A percentile compares a stretch with the other conserved stretches of the same genome.
phyloP scores from a whole-genome alignment of 2,329 filamentous ascomycete genomes.

The Verruconis gallopava region DNA sequence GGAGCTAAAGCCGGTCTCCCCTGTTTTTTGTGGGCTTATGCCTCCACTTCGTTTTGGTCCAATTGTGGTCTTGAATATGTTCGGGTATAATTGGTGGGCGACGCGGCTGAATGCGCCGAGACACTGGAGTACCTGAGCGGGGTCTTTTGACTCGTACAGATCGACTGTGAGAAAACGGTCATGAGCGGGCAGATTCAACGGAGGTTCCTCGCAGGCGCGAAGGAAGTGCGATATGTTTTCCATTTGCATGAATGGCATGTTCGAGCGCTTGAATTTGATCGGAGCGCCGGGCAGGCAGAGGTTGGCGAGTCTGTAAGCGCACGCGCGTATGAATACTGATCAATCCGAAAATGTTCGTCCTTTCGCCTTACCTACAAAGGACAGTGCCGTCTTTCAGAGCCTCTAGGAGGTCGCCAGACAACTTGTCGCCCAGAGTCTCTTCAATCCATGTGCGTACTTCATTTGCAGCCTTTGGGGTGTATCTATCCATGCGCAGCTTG shows the following conservation, averaged over 20 bases:
- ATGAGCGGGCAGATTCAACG: slow-evolving; percentile 79
- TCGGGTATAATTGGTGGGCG: slow-evolving; percentile 61
- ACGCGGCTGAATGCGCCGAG: slow-evolving; percentile 81
- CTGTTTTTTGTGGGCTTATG: slow-evolving; percentile 23
- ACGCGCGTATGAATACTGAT: background rate
- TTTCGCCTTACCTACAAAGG: slow-evolving; percentile 60
- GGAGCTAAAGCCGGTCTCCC: slow-evolving; percentile 17
- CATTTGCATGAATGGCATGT: slow-evolving; percentile 99
- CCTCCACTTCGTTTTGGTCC: slow-evolving; percentile 54
- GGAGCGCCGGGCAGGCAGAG: slow-evolving; percentile 62
- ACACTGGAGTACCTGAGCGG: slow-evolving; percentile 89
- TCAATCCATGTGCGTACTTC: slow-evolving; percentile 83
- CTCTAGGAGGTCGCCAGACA: slow-evolving; percentile 70
- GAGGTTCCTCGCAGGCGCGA: slow-evolving; percentile 69
- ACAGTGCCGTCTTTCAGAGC: slow-evolving; percentile 80
- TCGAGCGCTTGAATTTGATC: slow-evolving; percentile 78
- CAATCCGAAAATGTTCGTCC: background rate
- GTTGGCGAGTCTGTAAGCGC: slow-evolving; percentile 57
- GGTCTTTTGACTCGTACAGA: slow-evolving; percentile 89
- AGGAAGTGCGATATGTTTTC: slow-evolving; percentile 98
- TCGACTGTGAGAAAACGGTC: slow-evolving; percentile 97
- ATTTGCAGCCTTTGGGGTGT: slow-evolving; percentile 79
- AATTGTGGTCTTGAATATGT: slow-evolving; percentile 60
- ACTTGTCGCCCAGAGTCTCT: slow-evolving; percentile 56
- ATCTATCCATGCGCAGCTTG: slow-evolving; percentile 81